Evolutionary conservation across 345 rosid species (phyloP), one percentile per base, ranked within the genome.

Genomic region (Erucastrum elatum): DNA sequence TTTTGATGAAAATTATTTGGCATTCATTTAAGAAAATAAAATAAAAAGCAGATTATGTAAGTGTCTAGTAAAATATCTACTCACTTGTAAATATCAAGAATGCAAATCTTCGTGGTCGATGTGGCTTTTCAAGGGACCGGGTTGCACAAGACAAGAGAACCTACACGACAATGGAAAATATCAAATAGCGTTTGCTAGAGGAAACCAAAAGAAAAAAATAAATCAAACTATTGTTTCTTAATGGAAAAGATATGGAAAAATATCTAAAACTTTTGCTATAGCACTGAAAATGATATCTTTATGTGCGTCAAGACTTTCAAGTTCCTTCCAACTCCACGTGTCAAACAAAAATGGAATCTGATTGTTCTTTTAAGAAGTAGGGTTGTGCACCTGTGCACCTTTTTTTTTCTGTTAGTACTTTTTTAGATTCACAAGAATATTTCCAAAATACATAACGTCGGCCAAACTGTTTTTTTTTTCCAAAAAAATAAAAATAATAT

Each of bases 111-210:
- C n/a, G 21, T 6, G 8, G 58, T 56, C 72, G n/a, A 27, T 27
- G 58, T 68, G 80, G 13, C 68, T 68, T 68, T 21, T 49, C 75
- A 51, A 69, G 74, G 74, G 80, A 46, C 80, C 53, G 29, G 29
- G 63, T 30, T 29, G 10, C 56, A 61, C 27, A 62, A 68, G 58
- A 62, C 70, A 49, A 34, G 21, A 61, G 69, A 29, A 37, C 51
- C 69, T 46, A 69, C 68, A 56, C 10, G 39, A 46, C 64, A 69
- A 76, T 49, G 30, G 39, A 49, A 67, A 25, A 46, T 61, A 76
- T 77, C 75, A 25, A 70, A 77, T 77, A 25, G 26, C 55, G 31
- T 69, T 34, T 5, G 69, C 33, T 2, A 31, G 6, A 68, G 25
- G 39, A 68, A 76, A 75, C 8, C 30, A 5, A 66, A 12, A 17